Evolutionary conservation across 805 yeast genomes (phyloP).

Genomic region (Saturnispora hagleri): DNA sequence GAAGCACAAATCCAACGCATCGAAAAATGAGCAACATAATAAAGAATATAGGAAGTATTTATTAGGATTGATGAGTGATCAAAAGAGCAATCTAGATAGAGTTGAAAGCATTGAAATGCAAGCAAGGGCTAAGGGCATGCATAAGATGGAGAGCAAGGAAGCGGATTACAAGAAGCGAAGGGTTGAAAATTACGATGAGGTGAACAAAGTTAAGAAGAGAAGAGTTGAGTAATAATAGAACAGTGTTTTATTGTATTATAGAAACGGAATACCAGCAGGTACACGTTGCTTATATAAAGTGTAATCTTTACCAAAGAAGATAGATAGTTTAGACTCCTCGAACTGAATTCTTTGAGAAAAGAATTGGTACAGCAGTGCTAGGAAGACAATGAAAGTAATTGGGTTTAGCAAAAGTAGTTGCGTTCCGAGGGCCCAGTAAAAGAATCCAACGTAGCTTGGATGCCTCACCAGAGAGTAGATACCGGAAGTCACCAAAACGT

Average conservation of each 20-base stretch:
- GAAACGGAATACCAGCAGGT: conserved; percentile 58
- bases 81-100: not conserved
- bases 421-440: conserved; percentile 87
- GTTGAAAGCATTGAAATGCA: not conserved
- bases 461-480: conserved; percentile 64
- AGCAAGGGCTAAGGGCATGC: not conserved
- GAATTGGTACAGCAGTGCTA: conserved; percentile 53
- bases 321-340: conserved; percentile 59
- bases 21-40: not conserved
- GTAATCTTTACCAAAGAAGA: conserved; percentile 69
- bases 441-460: conserved; percentile 88
- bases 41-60: not conserved
- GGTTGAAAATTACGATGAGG: not conserved
- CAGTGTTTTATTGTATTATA: conserved; percentile 14
- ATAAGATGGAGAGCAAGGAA: not conserved
- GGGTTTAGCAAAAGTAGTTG: conserved; percentile 67
- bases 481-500: conserved; percentile 64
- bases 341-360: conserved; percentile 55
- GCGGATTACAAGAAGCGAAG: not conserved
- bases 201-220: not conserved
- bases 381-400: conserved; percentile 45
- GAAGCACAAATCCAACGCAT: not conserved
- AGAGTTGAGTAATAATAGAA: not conserved
- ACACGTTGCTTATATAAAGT: conserved; percentile 39
- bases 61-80: not conserved